Evolutionary conservation across 768 basidiomycete species (phyloP).

Genomic region (Agaricus bisporus): DNA sequence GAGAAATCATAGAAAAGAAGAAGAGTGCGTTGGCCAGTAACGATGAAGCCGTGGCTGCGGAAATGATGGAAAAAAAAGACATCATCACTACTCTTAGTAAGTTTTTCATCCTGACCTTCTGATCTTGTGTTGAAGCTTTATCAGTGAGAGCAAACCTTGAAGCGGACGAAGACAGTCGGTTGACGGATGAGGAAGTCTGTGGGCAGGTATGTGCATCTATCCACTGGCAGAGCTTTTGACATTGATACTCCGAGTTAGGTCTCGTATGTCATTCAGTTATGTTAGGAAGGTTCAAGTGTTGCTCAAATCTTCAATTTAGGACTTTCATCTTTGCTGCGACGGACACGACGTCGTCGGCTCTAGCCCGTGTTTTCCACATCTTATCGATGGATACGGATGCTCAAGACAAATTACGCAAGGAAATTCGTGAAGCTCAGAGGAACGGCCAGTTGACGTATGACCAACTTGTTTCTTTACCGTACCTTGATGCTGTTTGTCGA

Average conservation of each 20-base stretch:
- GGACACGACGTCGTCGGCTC: conserved; percentile 35
- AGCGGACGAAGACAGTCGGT: conserved; percentile 24
- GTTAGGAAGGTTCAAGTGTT: no score
- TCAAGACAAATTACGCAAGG: conserved; percentile 31
- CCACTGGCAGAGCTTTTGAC: conserved; percentile 11
- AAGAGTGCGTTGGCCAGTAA: no score
- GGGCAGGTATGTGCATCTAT: conserved; percentile 23
- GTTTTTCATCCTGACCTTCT: conserved; percentile 9
- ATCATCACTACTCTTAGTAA: conserved; percentile 37
- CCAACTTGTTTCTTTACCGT: conserved; percentile 27
- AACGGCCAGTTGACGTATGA: conserved; percentile 29
- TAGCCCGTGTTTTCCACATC: conserved; percentile 19
- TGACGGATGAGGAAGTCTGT: conserved; percentile 26
- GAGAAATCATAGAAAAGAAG: conserved; percentile 28
- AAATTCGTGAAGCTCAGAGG: conserved; percentile 23
- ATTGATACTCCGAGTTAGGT: no score
- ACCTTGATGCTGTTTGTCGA: conserved; percentile 33
- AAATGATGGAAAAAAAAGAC: conserved; percentile 29
- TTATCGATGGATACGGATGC: conserved; percentile 25
- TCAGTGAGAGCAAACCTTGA: conserved; percentile 29
- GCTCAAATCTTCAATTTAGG: conserved; percentile 18
- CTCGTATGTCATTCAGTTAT: no score
- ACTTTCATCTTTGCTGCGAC: conserved; percentile 33
- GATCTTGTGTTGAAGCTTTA: neutral
- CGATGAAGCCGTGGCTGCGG: no score